Conservation (phyloP, 1,284 basidiomycete species). For the Wolfiporia cocos region DNA sequence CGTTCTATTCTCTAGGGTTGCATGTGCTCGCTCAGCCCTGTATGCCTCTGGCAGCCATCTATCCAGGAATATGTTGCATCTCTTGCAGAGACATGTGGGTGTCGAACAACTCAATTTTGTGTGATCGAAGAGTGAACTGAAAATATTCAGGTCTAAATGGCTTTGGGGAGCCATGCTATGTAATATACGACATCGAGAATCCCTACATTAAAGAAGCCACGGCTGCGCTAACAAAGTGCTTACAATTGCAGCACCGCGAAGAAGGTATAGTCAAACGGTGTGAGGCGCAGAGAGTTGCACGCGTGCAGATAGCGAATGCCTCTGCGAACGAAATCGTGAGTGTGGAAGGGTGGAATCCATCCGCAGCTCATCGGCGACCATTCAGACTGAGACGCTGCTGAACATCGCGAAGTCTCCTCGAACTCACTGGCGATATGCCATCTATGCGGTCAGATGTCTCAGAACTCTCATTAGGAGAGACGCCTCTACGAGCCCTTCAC, state of each 20-base stretch:
- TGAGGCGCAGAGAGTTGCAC: slow-evolving; percentile 37
- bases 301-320: slow-evolving; percentile 36
- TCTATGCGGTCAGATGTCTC: slow-evolving; percentile 70
- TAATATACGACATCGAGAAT: slow-evolving; percentile 47
- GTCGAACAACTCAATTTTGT: neutral
- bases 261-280: slow-evolving; percentile 37
- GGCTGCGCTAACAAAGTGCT: slow-evolving; percentile 33
- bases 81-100: slow-evolving; percentile 58
- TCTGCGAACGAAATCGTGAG: slow-evolving; percentile 39
- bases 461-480: slow-evolving; percentile 75
- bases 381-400: slow-evolving; percentile 29
- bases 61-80: slow-evolving; percentile 59
- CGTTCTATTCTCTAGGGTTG: neutral
- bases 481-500: slow-evolving; percentile 46
- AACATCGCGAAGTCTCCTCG: slow-evolving; percentile 47
- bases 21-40: slow-evolving; percentile 6
- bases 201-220: slow-evolving; percentile 33
- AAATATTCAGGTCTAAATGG: slow-evolving; percentile 41
- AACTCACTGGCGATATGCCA: slow-evolving; percentile 84
- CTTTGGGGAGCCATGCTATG: slow-evolving; percentile 54
- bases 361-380: neutral
- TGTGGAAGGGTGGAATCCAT: slow-evolving; percentile 4
- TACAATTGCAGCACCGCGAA: slow-evolving; percentile 27
- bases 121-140: neutral
- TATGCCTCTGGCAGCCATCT: slow-evolving; percentile 40